Percentiles rank a stretch among this genome's conserved stretches.
Evolutionary conservation across 2,329 filamentous ascomycete genomes (phyloP).

Genomic region (Phialophora macrospora): DNA sequence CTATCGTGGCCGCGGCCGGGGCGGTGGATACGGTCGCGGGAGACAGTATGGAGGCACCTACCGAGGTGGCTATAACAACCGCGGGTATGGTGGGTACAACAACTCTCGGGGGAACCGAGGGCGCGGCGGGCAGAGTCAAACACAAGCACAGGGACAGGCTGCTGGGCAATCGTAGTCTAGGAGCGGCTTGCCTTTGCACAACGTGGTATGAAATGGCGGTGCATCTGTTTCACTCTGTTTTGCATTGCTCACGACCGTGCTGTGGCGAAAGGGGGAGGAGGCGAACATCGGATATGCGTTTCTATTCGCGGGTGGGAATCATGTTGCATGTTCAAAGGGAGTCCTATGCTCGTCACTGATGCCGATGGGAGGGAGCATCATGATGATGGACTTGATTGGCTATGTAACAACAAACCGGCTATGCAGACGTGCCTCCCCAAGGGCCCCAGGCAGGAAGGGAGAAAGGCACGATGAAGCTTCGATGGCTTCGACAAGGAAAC

Average conservation of each 20-base stretch:
- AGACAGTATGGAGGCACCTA: slow-evolving; percentile 57
- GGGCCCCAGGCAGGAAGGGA: no score
- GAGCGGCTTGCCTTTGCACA: neutral
- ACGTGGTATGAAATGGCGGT: slow-evolving; percentile 11
- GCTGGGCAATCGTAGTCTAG: slow-evolving; percentile 20
- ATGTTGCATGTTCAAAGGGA: neutral
- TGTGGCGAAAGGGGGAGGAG: neutral
- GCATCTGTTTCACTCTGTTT: slow-evolving; percentile 9
- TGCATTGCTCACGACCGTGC: slow-evolving; percentile 4
- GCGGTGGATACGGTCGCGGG: slow-evolving; percentile 65
- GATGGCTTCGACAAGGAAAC: neutral
- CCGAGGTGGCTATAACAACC: slow-evolving; percentile 45
- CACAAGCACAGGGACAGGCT: slow-evolving; percentile 19
- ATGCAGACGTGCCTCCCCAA: neutral
- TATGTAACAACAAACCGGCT: neutral
- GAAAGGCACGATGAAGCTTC: neutral
- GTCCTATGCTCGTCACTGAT: neutral
- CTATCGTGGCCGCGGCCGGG: slow-evolving; percentile 79
- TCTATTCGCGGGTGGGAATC: neutral
- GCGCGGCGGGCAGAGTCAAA: slow-evolving; percentile 31
- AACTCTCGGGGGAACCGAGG: slow-evolving; percentile 34
- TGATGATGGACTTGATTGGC: neutral
- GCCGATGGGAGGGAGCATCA: neutral
- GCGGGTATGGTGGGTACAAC: slow-evolving; percentile 31
- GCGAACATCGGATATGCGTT: neutral